Evolutionary conservation across 345 rosid genomes (phyloP).

Genomic region (Tarenaya hassleriana): DNA sequence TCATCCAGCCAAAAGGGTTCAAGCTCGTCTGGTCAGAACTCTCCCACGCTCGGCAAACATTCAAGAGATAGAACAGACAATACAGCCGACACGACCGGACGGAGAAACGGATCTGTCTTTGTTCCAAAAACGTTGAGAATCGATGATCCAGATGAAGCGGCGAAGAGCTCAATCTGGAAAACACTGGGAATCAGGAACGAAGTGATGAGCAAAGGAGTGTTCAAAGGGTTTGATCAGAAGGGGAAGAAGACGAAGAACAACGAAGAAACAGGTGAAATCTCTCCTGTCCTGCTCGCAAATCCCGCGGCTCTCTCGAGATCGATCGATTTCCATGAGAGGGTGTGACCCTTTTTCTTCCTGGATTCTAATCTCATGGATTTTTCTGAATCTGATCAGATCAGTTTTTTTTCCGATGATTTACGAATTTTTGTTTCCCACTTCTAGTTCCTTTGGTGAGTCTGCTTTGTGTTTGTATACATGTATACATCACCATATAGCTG

Average conservation of each 20-base stretch:
- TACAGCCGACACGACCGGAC: slow-evolving; percentile 22
- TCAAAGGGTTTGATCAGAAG: slow-evolving; percentile 56
- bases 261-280: slow-evolving; percentile 29
- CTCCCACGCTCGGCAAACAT: slow-evolving; percentile 62
- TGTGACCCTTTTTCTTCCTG: slow-evolving; percentile 23
- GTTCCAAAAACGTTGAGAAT: slow-evolving; percentile 46
- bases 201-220: slow-evolving; percentile 39
- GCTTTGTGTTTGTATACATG: not conserved
- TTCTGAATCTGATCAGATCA: not conserved
- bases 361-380: too few relatives aligned
- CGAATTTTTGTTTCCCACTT: not conserved
- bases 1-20: slow-evolving; percentile 34
- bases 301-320: slow-evolving; percentile 91
- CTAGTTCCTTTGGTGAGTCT: slow-evolving; percentile 4
- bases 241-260: slow-evolving; percentile 34
- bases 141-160: slow-evolving; percentile 64
- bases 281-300: slow-evolving; percentile 49
- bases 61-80: slow-evolving; percentile 57
- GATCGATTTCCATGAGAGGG: slow-evolving; percentile 56
- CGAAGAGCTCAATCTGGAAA: slow-evolving; percentile 76
- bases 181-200: slow-evolving; percentile 60
- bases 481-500: too few relatives aligned
- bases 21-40: slow-evolving; percentile 34
- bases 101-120: not conserved
- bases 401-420: slow-evolving; percentile 1